Percentiles rank a stretch among this genome's conserved stretches.
Evolutionary conservation across 225 moss, liverwort and hornwort genomes (phyloP).

Genomic region (Takakia lepidozioides): DNA sequence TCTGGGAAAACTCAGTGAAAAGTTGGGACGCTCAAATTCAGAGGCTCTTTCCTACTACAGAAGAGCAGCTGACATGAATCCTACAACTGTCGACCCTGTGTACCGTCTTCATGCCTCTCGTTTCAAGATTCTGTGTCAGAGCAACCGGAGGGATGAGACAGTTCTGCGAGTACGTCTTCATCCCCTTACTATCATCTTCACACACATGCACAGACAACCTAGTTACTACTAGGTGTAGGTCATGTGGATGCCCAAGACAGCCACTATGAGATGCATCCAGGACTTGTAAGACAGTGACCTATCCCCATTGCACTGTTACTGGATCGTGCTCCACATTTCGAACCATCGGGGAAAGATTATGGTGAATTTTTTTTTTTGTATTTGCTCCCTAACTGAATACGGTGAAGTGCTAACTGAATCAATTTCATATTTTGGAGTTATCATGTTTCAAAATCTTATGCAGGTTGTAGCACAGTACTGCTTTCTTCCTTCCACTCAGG

Average conservation of each 20-base stretch:
- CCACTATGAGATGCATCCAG: no score
- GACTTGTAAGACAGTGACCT: no score
- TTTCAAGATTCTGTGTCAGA: slow-evolving; percentile 82
- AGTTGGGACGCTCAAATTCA: slow-evolving; percentile 49
- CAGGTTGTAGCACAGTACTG: slow-evolving; percentile 45
- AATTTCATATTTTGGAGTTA: slow-evolving; percentile 3
- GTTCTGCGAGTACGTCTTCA: slow-evolving; percentile 54
- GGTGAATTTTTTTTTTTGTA: no score
- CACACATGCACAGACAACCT: no score
- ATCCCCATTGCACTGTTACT: no score
- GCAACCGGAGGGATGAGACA: slow-evolving; percentile 44
- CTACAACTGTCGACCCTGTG: slow-evolving; percentile 82
- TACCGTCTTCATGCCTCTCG: slow-evolving; percentile 98
- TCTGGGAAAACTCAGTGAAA: slow-evolving; percentile 87
- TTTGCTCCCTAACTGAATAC: no score
- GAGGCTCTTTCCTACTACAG: slow-evolving; percentile 71
- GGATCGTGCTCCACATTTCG: no score
- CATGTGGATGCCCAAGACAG: no score
- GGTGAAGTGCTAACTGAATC: no score
- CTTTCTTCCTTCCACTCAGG: slow-evolving; percentile 40
- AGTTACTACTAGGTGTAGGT: no score
- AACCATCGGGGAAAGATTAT: no score
- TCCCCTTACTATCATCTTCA: no score
- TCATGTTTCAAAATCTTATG: slow-evolving; percentile 5
- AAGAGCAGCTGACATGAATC: slow-evolving; percentile 82